phyloP scores from a whole-genome alignment of 1,284 basidiomycete genomes.

The Singerocomus rubriflavus region DNA sequence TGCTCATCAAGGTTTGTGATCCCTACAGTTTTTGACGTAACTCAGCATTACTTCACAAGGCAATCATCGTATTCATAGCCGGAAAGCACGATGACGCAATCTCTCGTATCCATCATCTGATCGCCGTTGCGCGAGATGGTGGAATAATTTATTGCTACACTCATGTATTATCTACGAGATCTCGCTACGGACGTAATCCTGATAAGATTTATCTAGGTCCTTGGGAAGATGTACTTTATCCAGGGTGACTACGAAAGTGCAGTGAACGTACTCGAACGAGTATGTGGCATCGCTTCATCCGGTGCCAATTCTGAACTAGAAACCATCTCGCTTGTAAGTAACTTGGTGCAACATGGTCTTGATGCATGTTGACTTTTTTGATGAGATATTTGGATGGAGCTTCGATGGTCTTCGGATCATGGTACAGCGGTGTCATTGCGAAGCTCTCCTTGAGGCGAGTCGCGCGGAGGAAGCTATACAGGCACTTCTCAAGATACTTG shows the following conservation, averaged over 20 bases:
- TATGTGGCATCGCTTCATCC: too few relatives aligned
- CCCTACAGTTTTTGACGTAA: too few relatives aligned
- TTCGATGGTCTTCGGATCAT: not conserved
- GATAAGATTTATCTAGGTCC: not conserved
- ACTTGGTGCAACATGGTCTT: not conserved
- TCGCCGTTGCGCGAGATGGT: not conserved
- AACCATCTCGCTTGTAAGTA: too few relatives aligned
- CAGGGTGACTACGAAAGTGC: too few relatives aligned
- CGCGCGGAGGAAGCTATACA: too few relatives aligned
- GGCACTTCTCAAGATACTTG: too few relatives aligned
- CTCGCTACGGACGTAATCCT: not conserved
- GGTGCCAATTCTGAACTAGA: too few relatives aligned
- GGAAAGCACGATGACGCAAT: conserved; percentile 2
- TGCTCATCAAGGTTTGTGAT: conserved; percentile 5
- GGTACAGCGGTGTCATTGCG: too few relatives aligned
- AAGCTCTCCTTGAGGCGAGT: too few relatives aligned
- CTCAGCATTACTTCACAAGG: not conserved
- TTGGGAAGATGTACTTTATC: too few relatives aligned
- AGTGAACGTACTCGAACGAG: too few relatives aligned
- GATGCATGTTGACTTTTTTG: too few relatives aligned
- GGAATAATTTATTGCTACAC: not conserved
- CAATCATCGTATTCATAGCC: conserved; percentile 1
- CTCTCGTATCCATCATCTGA: not conserved
- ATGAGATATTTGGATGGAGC: not conserved
- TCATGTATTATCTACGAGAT: not conserved